Percentiles rank a stretch among this genome's conserved stretches.
Evolutionary conservation across 208 protist species (phyloP).

Genomic region (Trypanosoma cruzi): DNA sequence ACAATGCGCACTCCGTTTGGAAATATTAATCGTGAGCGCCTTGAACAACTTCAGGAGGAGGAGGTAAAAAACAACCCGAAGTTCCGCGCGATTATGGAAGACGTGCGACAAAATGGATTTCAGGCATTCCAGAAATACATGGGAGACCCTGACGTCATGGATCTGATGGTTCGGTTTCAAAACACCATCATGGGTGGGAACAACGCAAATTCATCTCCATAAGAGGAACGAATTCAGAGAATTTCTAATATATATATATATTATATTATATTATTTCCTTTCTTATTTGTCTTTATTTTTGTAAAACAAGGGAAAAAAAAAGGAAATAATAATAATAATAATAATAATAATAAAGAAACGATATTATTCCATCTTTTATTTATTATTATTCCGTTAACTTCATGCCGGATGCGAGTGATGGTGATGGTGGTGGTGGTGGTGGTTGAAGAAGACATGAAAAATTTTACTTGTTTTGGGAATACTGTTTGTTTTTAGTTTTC

Average conservation of each 20-base stretch:
- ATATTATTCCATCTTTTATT: no score
- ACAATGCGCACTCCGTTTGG: slow-evolving; percentile 84
- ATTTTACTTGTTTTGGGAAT: no score
- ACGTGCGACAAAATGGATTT: slow-evolving; percentile 81
- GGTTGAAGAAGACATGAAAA: no score
- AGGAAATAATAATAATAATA: no score
- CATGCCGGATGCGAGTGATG: no score
- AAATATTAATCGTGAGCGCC: slow-evolving; percentile 53
- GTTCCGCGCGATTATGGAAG: slow-evolving; percentile 77
- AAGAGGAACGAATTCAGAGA: slow-evolving; percentile 9
- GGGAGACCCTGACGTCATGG: slow-evolving; percentile 90
- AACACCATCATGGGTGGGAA: slow-evolving; percentile 45
- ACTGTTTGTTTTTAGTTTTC: slow-evolving; percentile 10
- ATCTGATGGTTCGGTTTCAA: slow-evolving; percentile 88
- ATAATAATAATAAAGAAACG: no score
- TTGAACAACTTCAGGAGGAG: slow-evolving; percentile 76
- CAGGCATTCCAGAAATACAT: slow-evolving; percentile 92
- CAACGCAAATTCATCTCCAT: not conserved
- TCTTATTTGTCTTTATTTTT: no score
- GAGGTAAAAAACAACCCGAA: slow-evolving; percentile 85
- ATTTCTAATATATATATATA: no score
- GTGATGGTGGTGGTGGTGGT: no score
- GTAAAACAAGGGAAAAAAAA: no score
- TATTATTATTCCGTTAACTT: no score
- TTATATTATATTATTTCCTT: no score